These are phyloP conservation scores for Cystoisospora suis DNA, from an alignment of 169 alveolate genomes.

Conservation along the genomic window DNA sequence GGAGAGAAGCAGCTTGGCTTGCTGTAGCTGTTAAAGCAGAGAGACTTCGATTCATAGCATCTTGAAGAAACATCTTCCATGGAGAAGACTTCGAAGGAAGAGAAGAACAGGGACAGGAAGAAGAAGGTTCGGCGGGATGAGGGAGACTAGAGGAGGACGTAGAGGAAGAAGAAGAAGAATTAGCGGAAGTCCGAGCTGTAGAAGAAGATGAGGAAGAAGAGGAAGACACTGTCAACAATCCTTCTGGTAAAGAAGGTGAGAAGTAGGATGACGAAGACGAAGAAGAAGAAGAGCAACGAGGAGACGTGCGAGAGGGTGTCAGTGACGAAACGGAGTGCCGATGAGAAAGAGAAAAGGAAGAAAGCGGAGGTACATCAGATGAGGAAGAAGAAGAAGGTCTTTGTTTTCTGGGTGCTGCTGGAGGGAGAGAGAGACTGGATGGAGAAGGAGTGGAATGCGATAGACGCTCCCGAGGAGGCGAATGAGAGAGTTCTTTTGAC, in stretches of 20 bases:
- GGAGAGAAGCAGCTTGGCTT: neutral
- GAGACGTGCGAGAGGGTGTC: neutral
- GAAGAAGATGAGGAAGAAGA: neutral
- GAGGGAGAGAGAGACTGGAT: neutral
- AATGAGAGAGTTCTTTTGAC: neutral
- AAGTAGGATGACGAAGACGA: neutral
- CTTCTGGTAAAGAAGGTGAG: no score
- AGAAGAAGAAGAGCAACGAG: neutral
- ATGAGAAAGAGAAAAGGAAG: neutral
- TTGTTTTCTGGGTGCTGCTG: neutral
- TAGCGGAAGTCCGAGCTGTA: neutral
- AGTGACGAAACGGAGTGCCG: neutral
- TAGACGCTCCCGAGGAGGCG: neutral
- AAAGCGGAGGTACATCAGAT: neutral
- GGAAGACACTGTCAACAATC: no score
- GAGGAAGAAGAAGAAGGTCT: neutral
- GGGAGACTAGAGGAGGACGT: neutral
- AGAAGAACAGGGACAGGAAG: neutral
- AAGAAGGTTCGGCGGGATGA: neutral
- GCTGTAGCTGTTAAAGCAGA: neutral
- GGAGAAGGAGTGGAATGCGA: neutral
- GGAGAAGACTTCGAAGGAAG: no score
- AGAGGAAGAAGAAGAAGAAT: neutral
- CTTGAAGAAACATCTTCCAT: neutral
- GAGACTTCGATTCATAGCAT: neutral